Conservation (phyloP, 768 basidiomycete species). For the Suillus cothurnatus region DNA sequence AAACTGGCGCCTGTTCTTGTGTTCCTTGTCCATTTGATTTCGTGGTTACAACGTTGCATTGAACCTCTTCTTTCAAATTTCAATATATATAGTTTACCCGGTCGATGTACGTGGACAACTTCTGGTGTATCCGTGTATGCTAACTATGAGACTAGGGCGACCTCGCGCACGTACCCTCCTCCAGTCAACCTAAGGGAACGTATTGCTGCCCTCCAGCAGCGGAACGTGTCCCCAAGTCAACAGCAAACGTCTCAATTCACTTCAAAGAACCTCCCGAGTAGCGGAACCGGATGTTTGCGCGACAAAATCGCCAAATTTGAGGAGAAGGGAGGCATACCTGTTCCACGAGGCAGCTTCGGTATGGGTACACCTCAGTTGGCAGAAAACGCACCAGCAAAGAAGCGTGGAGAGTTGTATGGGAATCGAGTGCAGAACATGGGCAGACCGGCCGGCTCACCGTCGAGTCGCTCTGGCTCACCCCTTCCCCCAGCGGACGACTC, state of each 20-base stretch:
- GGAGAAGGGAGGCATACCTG: slow-evolving; percentile 72
- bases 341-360: slow-evolving; percentile 75
- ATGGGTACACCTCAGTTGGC: slow-evolving; percentile 61
- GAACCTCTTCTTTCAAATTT: background rate
- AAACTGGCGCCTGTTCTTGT: background rate
- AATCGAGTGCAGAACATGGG: slow-evolving; percentile 57
- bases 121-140: background rate
- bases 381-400: slow-evolving; percentile 48
- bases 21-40: background rate
- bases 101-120: slow-evolving; percentile 22
- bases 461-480: slow-evolving; percentile 24
- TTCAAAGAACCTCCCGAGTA: slow-evolving; percentile 27
- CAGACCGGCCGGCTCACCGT: slow-evolving; percentile 21
- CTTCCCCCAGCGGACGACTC: slow-evolving; percentile 16
- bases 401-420: slow-evolving; percentile 71
- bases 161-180: slow-evolving; percentile 24
- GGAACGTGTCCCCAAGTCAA: slow-evolving; percentile 32
- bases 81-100: background rate
- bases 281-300: slow-evolving; percentile 39
- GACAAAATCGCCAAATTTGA: slow-evolving; percentile 85
- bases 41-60: background rate
- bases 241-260: slow-evolving; percentile 37
- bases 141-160: slow-evolving; percentile 28
- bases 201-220: slow-evolving; percentile 79
- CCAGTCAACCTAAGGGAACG: slow-evolving; percentile 73